These are phyloP conservation scores for Closterium sp. DNA, from an alignment of 139 green algal genomes.

Conservation along the genomic window DNA sequence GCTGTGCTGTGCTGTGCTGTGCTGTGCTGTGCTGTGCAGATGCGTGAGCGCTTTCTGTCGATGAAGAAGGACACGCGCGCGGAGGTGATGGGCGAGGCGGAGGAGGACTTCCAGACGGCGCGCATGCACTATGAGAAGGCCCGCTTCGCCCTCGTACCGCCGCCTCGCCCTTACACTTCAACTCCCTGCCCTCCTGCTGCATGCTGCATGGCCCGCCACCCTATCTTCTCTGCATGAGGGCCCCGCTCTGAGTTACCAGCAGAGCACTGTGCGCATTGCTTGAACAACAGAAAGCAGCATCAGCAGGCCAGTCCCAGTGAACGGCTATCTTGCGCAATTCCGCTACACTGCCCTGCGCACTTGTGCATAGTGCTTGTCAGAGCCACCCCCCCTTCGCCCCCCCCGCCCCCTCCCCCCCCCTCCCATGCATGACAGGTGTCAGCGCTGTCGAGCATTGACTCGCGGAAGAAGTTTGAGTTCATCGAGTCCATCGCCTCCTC, in stretches of 20 bases:
- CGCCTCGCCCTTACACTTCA: neutral
- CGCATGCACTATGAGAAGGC: neutral
- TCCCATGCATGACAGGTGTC: slow-evolving; percentile 22
- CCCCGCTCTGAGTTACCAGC: neutral
- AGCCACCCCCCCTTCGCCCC: too few species aligned
- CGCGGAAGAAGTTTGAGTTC: slow-evolving; percentile 51
- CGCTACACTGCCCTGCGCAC: too few species aligned
- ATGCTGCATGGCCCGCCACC: neutral
- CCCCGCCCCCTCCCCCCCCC: neutral
- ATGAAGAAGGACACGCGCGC: slow-evolving; percentile 49
- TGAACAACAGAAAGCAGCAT: too few species aligned
- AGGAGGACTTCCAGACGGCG: slow-evolving; percentile 13
- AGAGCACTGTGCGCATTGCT: neutral
- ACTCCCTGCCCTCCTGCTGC: neutral
- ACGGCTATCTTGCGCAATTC: too few species aligned
- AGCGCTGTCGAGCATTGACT: slow-evolving; percentile 37
- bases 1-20: neutral
- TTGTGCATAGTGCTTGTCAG: too few species aligned
- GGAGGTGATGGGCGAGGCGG: slow-evolving; percentile 12
- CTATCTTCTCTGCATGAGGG: neutral
- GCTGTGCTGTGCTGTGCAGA: neutral
- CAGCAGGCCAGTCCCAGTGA: too few species aligned
- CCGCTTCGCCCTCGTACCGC: neutral
- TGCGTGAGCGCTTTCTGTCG: slow-evolving; percentile 29
- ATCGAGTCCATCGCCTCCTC: slow-evolving; percentile 37